Evolutionary conservation across 2,329 filamentous ascomycete species (phyloP).

Genomic region (Fusarium pseudonygamai): DNA sequence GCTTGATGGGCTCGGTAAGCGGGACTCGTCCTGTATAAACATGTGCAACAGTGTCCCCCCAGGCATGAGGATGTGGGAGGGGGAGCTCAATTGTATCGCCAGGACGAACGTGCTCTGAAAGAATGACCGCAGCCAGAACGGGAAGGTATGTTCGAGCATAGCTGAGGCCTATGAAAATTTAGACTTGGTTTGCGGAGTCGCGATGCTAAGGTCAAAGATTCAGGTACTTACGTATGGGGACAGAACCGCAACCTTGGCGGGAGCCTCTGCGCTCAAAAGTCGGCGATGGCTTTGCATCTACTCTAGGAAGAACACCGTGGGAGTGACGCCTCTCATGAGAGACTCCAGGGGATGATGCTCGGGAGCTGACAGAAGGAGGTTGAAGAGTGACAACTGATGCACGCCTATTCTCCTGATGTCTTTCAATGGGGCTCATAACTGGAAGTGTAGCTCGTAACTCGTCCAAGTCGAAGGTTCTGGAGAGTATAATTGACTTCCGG

Average conservation of each 20-base stretch:
- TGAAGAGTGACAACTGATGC: conserved; percentile 29
- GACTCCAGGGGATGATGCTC: conserved; percentile 10
- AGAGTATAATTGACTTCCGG: conserved; percentile 58
- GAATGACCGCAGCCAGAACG: conserved; percentile 63
- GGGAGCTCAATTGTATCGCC: conserved; percentile 67
- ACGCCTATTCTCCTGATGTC: conserved; percentile 5
- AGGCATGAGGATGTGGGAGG: conserved; percentile 64
- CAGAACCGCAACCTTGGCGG: conserved; percentile 13
- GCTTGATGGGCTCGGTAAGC: conserved; percentile 55
- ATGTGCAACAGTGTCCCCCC: conserved; percentile 64
- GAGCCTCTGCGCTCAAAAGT: conserved; percentile 16
- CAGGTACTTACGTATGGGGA: conserved; percentile 41
- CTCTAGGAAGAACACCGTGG: not conserved
- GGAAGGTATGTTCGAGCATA: conserved; percentile 56
- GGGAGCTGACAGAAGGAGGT: not conserved
- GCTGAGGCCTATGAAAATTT: conserved; percentile 39
- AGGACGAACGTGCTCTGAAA: conserved; percentile 60
- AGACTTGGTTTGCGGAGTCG: not conserved
- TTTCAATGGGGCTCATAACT: conserved; percentile 41
- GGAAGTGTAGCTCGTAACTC: conserved; percentile 59
- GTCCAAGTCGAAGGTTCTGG: conserved; percentile 61
- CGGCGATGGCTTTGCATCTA: not conserved
- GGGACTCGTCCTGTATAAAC: conserved; percentile 62
- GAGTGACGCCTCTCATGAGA: conserved; percentile 27
- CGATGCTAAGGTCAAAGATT: not conserved